Evolutionary conservation across 1,284 basidiomycete species (phyloP), one percentile per base, ranked within the genome.

Genomic region (Ganoderma lucidum): DNA sequence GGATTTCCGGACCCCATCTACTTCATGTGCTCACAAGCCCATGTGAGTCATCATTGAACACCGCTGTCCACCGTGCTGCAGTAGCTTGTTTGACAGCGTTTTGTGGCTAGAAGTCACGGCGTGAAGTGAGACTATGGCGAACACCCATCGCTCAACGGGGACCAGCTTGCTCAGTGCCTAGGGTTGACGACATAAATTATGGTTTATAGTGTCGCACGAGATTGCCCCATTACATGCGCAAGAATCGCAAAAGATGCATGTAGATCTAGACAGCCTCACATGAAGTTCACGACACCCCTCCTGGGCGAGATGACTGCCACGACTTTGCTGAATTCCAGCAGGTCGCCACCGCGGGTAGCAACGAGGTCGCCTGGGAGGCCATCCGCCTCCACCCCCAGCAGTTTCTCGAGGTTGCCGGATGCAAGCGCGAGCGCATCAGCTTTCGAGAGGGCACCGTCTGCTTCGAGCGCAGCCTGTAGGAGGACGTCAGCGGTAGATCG

Each of bases 391-490:
- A 93, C 78, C 2, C 90, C 91, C 28, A 95, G 81, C 58, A 95
- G 80, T 62, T 85, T 84, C 74, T 93, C 91, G 2, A 94, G 78
- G 73, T 91, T 93, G 28, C 83, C 80, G 5, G 88, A 87, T n/a
- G 87, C 88, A 45, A 93, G 80, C 3, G 85, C 85, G 56, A 94
- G 76, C 0, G 90, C 89, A 12, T 89, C 80, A 6, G 82, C 78
- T 72, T 85, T 85, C 44, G 82, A 82, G 32, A 94, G 79, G 0
- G 78, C 73, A 1, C 85, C 87, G 2, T 73, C 68, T 0, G 74
- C 62, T 41, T 77, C 76, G 5, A 74, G 70, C 6, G 70, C 68
- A 30, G 73, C 73, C 75, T 76, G 42, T 1, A 48, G 41, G 41
- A 12, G 23, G 42, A 35, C 17, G 37, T 44, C 28, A 63, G 23